Conservation (phyloP, 2,329 filamentous ascomycete genomes). For the Aureobasidium melanogenum region DNA sequence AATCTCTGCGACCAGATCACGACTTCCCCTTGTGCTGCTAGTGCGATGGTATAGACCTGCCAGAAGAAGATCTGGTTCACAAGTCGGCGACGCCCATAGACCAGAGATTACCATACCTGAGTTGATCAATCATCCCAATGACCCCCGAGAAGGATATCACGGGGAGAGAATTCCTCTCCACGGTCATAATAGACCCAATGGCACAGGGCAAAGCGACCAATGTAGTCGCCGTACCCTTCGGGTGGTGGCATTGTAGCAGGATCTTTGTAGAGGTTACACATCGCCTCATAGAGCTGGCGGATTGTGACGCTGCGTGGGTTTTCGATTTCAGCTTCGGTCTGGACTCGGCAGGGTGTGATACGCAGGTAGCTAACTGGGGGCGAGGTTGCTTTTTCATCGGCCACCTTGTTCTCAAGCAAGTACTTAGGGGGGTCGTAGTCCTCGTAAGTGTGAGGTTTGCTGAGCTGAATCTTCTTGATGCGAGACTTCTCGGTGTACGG, state of each 20-base stretch:
- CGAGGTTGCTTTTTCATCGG: neutral
- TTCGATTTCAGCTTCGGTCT: neutral
- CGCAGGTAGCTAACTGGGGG: neutral
- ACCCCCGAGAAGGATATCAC: neutral
- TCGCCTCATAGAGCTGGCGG: neutral
- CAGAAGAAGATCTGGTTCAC: neutral
- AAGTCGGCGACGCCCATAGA: neutral
- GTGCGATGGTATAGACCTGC: neutral
- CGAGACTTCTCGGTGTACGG: no score
- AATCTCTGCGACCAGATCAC: neutral
- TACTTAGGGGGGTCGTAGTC: neutral
- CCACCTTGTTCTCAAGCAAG: neutral
- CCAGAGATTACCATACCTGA: no score
- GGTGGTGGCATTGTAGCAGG: neutral
- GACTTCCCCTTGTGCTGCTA: neutral
- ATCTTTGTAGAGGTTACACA: neutral
- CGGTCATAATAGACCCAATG: neutral
- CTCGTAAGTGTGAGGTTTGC: neutral
- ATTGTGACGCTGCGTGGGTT: neutral
- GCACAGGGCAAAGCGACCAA: fast-evolving
- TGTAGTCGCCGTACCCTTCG: neutral
- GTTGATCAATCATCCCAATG: neutral
- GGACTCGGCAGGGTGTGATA: neutral
- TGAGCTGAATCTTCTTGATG: neutral
- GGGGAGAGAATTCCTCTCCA: neutral